These are phyloP conservation scores for Sarcodon sp. DNA, from an alignment of 768 basidiomycete species.

Conservation along the genomic window DNA sequence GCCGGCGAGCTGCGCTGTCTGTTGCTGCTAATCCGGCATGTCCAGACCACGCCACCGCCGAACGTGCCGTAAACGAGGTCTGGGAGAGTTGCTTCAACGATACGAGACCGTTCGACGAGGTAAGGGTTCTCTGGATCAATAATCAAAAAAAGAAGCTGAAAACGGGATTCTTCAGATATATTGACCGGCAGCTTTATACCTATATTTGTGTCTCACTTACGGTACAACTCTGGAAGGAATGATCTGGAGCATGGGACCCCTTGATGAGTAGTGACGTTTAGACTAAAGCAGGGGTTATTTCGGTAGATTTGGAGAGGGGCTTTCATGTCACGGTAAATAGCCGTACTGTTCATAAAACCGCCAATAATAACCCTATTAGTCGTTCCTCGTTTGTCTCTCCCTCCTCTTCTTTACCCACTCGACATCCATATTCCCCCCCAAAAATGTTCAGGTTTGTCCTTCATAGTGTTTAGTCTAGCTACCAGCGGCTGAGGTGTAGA, in stretches of 20 bases:
- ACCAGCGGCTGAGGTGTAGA: too few relatives aligned
- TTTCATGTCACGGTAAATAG: conserved; percentile 6
- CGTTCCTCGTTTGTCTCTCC: conserved; percentile 4
- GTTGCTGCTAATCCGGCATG: conserved; percentile 75
- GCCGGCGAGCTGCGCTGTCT: conserved; percentile 74
- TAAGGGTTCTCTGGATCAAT: conserved; percentile 16
- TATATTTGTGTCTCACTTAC: neutral
- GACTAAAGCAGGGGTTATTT: neutral
- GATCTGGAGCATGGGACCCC: neutral
- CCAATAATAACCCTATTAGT: conserved; percentile 1
- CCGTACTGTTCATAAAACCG: conserved; percentile 3
- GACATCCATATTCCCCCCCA: conserved; percentile 10
- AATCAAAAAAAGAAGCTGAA: neutral
- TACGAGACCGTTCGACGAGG: conserved; percentile 96
- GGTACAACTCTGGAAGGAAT: too few relatives aligned
- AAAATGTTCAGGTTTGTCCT: conserved; percentile 29
- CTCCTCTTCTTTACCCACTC: neutral
- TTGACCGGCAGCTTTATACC: neutral
- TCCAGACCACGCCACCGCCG: conserved; percentile 62
- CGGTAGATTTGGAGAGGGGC: conserved; percentile 4
- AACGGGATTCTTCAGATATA: conserved; percentile 4
- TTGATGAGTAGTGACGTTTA: neutral
- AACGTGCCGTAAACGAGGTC: conserved; percentile 87
- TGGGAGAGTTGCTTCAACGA: conserved; percentile 96
- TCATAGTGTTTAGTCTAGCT: neutral